phyloP scores from a whole-genome alignment of 2,329 filamentous ascomycete species.

The Neofusicoccum laricinum region DNA sequence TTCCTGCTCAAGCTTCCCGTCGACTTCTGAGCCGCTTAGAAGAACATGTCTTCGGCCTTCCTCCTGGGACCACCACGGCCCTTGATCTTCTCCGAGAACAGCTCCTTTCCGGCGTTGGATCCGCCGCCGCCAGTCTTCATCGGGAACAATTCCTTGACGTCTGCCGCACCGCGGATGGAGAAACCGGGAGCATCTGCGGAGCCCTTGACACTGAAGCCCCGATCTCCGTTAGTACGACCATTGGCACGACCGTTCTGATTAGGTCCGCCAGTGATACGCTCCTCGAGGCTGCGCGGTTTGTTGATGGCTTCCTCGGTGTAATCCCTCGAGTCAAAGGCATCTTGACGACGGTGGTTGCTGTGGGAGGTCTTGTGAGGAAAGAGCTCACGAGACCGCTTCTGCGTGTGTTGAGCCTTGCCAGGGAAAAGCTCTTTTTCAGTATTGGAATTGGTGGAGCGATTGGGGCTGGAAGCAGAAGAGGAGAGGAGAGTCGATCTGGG shows the following conservation, averaged over 20 bases:
- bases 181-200: slow-evolving; percentile 21
- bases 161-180: slow-evolving; percentile 25
- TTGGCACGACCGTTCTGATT: neutral
- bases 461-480: slow-evolving; percentile 9
- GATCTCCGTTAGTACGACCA: neutral
- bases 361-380: slow-evolving; percentile 37
- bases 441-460: slow-evolving; percentile 9
- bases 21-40: neutral
- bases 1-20: no score
- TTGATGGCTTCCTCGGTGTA: slow-evolving; percentile 23
- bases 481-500: slow-evolving; percentile 11
- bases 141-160: slow-evolving; percentile 18
- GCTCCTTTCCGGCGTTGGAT: slow-evolving; percentile 27
- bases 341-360: slow-evolving; percentile 44
- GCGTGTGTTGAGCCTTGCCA: slow-evolving; percentile 20
- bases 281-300: slow-evolving; percentile 11
- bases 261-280: slow-evolving; percentile 16
- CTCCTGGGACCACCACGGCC: slow-evolving; percentile 27
- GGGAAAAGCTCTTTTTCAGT: slow-evolving; percentile 19
- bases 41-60: slow-evolving; percentile 28
- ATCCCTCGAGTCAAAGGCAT: slow-evolving; percentile 36
- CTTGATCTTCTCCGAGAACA: slow-evolving; percentile 31
- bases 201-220: slow-evolving; percentile 20
- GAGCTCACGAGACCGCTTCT: slow-evolving; percentile 26
- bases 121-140: slow-evolving; percentile 15